A percentile compares a stretch with the other conserved stretches of the same genome.
Conservation (phyloP, 179 eudicot genomes). For the Pouteria campechiana region DNA sequence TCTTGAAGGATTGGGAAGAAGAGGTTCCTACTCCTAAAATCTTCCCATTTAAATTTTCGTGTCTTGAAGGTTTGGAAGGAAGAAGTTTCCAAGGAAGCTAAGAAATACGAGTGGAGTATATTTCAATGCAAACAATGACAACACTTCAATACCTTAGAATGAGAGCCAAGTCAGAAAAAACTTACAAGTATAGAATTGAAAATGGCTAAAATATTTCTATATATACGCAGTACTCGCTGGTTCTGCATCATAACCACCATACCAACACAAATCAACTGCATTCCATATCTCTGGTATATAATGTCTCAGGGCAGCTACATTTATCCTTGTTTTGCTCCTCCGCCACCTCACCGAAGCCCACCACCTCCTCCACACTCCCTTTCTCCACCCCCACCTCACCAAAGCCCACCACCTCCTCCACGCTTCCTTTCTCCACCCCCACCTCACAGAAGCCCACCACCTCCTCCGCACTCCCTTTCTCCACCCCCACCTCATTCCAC, state of each 20-base stretch:
- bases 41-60: too few relatives aligned
- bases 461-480: slow-evolving; percentile 76
- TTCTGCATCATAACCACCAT: slow-evolving; percentile 44
- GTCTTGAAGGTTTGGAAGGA: too few relatives aligned
- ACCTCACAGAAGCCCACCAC: slow-evolving; percentile 15
- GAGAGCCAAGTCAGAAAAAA: slow-evolving; percentile 28
- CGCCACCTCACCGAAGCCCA: slow-evolving; percentile 59
- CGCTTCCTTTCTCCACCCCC: slow-evolving; percentile 36
- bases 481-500: slow-evolving; percentile 79
- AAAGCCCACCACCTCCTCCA: slow-evolving; percentile 75
- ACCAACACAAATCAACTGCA: too few relatives aligned
- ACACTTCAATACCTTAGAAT: slow-evolving; percentile 17
- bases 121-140: slow-evolving; percentile 27
- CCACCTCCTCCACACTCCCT: slow-evolving; percentile 85
- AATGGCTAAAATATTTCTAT: background rate
- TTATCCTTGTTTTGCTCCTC: slow-evolving; percentile 84
- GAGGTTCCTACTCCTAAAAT: too few relatives aligned
- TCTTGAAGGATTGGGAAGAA: too few relatives aligned
- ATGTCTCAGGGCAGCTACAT: too few relatives aligned
- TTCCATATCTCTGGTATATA: too few relatives aligned
- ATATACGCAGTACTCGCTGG: slow-evolving; percentile 24
- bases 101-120: slow-evolving; percentile 12
- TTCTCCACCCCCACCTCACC: slow-evolving; percentile 84
- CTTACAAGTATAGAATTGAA: slow-evolving; percentile 6
- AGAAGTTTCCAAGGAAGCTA: too few relatives aligned